These are phyloP conservation scores for Didymella lethalis DNA, from an alignment of 2,329 filamentous ascomycete genomes.

Conservation along the genomic window DNA sequence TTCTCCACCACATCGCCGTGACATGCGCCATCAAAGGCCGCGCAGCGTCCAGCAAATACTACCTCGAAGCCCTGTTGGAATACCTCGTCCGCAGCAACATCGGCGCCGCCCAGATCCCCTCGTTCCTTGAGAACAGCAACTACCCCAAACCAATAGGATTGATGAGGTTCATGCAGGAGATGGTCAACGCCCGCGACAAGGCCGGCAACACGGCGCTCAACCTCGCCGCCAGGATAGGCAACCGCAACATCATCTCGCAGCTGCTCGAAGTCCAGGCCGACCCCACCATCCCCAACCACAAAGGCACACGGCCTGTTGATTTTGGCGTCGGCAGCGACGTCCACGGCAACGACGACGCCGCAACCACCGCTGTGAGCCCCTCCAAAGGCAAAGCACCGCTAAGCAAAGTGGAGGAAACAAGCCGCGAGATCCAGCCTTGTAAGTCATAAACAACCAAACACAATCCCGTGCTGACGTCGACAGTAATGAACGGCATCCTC, in stretches of 20 bases:
- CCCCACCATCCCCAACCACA: constrained; percentile 88
- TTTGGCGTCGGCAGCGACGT: constrained; percentile 85
- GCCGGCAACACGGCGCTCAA: constrained; percentile 95
- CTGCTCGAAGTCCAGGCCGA: constrained; percentile 94
- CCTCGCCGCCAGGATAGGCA: constrained; percentile 90
- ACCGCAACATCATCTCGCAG: constrained; percentile 95
- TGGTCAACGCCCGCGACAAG: constrained; percentile 94
- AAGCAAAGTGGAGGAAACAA: constrained; percentile 71
- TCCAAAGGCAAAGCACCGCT: constrained; percentile 50
- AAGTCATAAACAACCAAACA: constrained; percentile 52
- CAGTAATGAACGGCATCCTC: constrained; percentile 81
- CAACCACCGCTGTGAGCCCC: constrained; percentile 51
- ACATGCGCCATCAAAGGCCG: constrained; percentile 95
- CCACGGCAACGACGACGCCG: constrained; percentile 45
- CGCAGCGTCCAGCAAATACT: constrained; percentile 91
- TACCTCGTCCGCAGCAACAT: constrained; percentile 83
- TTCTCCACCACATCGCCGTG: constrained; percentile 94
- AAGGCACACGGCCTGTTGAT: constrained; percentile 87
- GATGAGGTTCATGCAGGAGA: constrained; percentile 93
- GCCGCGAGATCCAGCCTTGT: constrained; percentile 81
- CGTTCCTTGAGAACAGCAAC: constrained; percentile 62
- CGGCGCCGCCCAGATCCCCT: constrained; percentile 41
- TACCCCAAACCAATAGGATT: constrained; percentile 76
- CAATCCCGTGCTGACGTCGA: too few relatives aligned
- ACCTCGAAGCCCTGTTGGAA: constrained; percentile 91